phyloP scores from a whole-genome alignment of 306 rosid species.

The Adenanthera pavonina region DNA sequence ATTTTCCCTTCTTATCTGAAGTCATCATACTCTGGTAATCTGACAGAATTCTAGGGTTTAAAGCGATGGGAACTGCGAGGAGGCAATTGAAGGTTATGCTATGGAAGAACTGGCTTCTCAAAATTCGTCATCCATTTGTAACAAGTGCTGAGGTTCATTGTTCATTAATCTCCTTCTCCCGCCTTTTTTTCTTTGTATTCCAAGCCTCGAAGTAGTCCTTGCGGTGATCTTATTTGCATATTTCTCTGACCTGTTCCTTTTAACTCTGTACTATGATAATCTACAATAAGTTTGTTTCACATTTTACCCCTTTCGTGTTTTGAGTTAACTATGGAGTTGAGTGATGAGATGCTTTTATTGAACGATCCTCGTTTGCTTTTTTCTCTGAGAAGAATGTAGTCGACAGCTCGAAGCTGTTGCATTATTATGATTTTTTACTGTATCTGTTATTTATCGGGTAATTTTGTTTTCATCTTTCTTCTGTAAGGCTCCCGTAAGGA shows the following conservation, averaged over 20 bases:
- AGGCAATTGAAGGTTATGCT: conserved; percentile 92
- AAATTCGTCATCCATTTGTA: conserved; percentile 84
- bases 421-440: neutral
- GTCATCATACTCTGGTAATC: neutral
- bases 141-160: conserved; percentile 78
- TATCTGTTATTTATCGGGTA: neutral
- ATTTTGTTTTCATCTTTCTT: neutral
- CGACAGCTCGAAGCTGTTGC: neutral
- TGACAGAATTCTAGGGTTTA: conserved; percentile 40
- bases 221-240: neutral
- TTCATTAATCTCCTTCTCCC: neutral
- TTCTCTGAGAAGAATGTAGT: neutral
- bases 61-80: conserved; percentile 68
- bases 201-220: neutral
- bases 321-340: neutral
- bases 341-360: conserved; percentile 7
- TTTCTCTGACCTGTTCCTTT: neutral
- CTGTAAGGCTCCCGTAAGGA: too few species aligned
- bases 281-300: neutral
- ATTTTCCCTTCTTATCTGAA: conserved; percentile 25
- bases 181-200: neutral
- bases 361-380: conserved; percentile 14
- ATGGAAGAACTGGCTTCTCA: conserved; percentile 94
- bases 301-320: conserved; percentile 16
- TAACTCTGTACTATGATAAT: conserved; percentile 26